Base-by-base conservation (phyloP, 768 basidiomycete genomes). In the Russula sp. region DNA sequence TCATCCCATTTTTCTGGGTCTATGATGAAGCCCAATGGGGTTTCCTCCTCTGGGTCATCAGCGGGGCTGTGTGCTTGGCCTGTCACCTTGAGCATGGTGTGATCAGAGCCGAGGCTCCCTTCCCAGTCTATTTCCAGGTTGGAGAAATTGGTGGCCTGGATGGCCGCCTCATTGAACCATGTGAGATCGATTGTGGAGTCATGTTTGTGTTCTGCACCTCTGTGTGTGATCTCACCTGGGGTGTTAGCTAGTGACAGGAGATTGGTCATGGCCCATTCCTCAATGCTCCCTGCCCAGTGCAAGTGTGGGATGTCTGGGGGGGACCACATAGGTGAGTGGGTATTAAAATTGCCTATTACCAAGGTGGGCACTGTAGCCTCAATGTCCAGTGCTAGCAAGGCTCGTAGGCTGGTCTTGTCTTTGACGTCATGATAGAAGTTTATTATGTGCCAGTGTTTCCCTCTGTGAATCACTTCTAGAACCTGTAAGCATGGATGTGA, bases 41-140 rank as follows among this genome's bases (percentile, higher is more conserved):
- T 5, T 9, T 13, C 1, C 2, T 20, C n/a, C 0, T 4, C 9
- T 4, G 8, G 0, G 0, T 4, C 0, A 18, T 35, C 7, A 13
- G 20, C 3, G 10, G 36, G 8, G 1, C 2, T n/a, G 10, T 0
- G 2, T 2, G 48, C 14, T 1, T 34, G 25, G 11, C 48, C 29
- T 3, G 48, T 7, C 29, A 49, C 9, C 7, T 3, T 16, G 16
- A 50, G 14, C 32, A 50, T 34, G 7, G 48, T 9, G 14, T 50
- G 48, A n/a, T 50, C 48, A 0, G 48, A 50, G 0, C 48, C 48
- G 3, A 50, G 10, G 18, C 32, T 36, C 4, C 35, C 35, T 11
- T 22, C 10, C 50, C 50, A 52, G 20, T 52, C 50, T 0, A 52
- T 5, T 7, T 13, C 3, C 2, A 52, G 32, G 0, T 35, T 13